Conservation (phyloP, 73 alveolate species). For the Paramecium primaurelia region DNA sequence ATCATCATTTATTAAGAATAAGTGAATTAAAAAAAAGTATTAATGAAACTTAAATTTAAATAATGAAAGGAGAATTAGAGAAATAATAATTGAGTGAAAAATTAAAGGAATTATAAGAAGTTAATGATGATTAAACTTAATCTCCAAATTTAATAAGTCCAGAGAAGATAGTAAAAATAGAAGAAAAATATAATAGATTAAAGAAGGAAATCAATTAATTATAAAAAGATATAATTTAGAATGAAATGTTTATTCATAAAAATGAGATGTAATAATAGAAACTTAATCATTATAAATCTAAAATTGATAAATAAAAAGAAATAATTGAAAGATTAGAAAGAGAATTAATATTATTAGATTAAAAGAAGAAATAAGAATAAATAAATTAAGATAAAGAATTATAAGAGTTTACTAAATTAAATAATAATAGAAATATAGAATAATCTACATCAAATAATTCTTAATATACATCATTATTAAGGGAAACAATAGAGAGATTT, state of each 20-base stretch:
- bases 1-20: not conserved
- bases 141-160: constrained; percentile 6
- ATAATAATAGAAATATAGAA: not conserved
- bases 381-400: not conserved
- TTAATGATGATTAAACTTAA: not conserved
- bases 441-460: not conserved
- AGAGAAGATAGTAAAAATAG: not conserved
- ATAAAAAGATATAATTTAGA: not conserved
- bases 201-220: not conserved
- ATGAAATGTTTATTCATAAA: not conserved
- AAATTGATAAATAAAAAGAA: not conserved
- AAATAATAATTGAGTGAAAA: not conserved
- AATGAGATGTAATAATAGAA: not conserved
- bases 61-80: not conserved
- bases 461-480: not conserved
- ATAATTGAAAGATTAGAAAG: not conserved
- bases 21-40: not conserved
- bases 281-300: not conserved
- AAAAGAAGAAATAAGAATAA: not conserved
- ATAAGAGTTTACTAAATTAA: not conserved
- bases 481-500: not conserved
- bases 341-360: not conserved
- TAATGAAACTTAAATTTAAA: not conserved
- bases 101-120: not conserved
- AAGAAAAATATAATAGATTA: constrained; percentile 17